phyloP scores from a whole-genome alignment of 176 grass and related monocot genomes.

The Stipa capillata region DNA sequence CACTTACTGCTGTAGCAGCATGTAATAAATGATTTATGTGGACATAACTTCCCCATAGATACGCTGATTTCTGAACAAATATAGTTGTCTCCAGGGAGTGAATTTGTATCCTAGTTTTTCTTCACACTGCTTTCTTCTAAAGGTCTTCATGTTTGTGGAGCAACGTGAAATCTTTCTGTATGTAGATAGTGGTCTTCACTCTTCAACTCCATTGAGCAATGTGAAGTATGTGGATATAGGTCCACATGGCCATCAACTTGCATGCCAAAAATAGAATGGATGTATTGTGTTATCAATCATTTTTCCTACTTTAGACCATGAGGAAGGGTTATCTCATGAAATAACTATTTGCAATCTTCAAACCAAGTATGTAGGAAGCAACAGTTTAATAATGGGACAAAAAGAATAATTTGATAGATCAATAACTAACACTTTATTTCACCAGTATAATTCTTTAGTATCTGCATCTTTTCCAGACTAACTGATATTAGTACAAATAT shows the following conservation, averaged over 20 bases:
- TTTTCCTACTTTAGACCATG: no score
- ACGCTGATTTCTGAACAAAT: not conserved
- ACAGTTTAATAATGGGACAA: not conserved
- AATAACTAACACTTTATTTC: not conserved
- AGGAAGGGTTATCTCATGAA: no score
- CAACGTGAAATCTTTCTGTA: not conserved
- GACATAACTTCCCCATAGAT: not conserved
- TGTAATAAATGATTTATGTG: not conserved
- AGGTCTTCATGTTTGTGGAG: not conserved
- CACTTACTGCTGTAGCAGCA: not conserved
- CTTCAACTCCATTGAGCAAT: not conserved
- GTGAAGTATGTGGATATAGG: not conserved
- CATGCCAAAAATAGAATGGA: no score
- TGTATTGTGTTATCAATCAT: no score
- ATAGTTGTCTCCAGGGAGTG: not conserved
- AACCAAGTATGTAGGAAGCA: not conserved
- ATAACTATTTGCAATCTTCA: not conserved
- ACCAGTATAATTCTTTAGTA: not conserved
- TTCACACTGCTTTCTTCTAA: not conserved
- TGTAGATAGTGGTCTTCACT: not conserved
- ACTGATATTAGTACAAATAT: constrained; percentile 18
- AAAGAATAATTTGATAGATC: not conserved
- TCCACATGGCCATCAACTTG: not conserved
- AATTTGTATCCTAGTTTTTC: not conserved
- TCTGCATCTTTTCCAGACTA: constrained; percentile 9